Percentiles rank a stretch among this genome's conserved stretches.
These are phyloP conservation scores for Rutidosis leptorrhynchoides DNA, from an alignment of 129 eudicot species.

Conservation along the genomic window DNA sequence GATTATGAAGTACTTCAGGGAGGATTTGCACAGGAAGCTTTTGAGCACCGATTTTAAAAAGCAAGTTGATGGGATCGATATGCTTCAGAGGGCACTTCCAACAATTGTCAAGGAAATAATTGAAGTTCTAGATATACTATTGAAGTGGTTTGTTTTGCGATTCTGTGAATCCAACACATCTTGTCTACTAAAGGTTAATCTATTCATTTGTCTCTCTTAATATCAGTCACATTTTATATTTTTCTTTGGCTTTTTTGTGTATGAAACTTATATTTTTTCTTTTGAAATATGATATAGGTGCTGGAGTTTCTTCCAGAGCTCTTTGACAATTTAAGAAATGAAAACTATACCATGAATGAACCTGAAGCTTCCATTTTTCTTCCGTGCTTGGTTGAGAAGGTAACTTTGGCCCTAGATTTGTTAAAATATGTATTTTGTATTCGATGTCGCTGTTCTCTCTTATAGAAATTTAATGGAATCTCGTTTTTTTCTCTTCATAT, in stretches of 20 bases:
- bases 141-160: slow-evolving; percentile 95
- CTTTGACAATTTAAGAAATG: slow-evolving; percentile 62
- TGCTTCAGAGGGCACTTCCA: slow-evolving; percentile 94
- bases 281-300: slow-evolving; percentile 45
- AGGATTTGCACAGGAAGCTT: slow-evolving; percentile 83
- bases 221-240: neutral
- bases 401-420: slow-evolving; percentile 19
- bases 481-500: neutral
- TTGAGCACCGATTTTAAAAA: slow-evolving; percentile 90
- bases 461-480: neutral
- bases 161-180: slow-evolving; percentile 95
- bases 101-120: slow-evolving; percentile 62
- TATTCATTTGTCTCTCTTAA: slow-evolving; percentile 9
- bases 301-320: slow-evolving; percentile 95
- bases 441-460: neutral
- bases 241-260: slow-evolving; percentile 10
- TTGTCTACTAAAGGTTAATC: slow-evolving; percentile 79
- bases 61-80: slow-evolving; percentile 97
- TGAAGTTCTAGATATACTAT: slow-evolving; percentile 79
- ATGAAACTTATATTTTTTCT: neutral
- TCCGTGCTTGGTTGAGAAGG: slow-evolving; percentile 98
- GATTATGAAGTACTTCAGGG: slow-evolving; percentile 81
- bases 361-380: slow-evolving; percentile 94
- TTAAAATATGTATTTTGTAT: slow-evolving; percentile 4
- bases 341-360: slow-evolving; percentile 85